Evolutionary conservation across 371 early-diverging fungal species (phyloP), one percentile per base, ranked within the genome.

Genomic region (Mucor lusitanicus): DNA sequence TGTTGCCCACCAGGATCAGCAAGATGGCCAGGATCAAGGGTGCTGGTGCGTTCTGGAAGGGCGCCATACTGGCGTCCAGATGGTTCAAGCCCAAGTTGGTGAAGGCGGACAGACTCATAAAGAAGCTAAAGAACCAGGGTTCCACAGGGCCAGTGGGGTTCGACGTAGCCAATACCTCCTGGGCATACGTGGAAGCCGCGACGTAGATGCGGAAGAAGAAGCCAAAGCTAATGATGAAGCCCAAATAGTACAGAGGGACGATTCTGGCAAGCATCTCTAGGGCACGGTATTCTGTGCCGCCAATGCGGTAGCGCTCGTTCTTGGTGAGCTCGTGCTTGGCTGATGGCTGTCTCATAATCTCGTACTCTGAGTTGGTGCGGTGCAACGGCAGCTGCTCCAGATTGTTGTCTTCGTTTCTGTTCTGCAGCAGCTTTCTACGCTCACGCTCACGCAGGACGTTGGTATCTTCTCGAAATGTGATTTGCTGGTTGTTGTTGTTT

Each of bases 51-150:
- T 79, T 76, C 35, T 81, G 77, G 39, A 83, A 83, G 6, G 84
- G 81, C 1, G 67, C 58, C 71, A 83, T 71, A 56, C 81, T 81
- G 3, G 76, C 75, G 64, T 83, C 84, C 13, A 81, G 37, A 30
- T 71, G 72, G 37, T 68, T 73, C 5, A 83, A 11, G 13, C 84
- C 84, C 13, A 81, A 59, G 61, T 83, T 83, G 40, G 81, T 79
- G 40, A 79, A 74, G 12, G 73, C 39, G 0, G 84, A 79, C 6
- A 83, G 23, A 39, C 71, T 71, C 56, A 70, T 50, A 40, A 81
- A 83, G 64, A 83, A 79, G 4, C 77, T 77, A 54, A 83, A 81
- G 46, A 79, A 71, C 84, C 84, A 83, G 4, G 75, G 71, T 15
- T 83, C 64, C 0, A 76, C 71, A 0, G 84, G 78, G 0, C 71